Conservation (phyloP, 2,329 filamentous ascomycete genomes). For the Colletotrichum echinochloae region DNA sequence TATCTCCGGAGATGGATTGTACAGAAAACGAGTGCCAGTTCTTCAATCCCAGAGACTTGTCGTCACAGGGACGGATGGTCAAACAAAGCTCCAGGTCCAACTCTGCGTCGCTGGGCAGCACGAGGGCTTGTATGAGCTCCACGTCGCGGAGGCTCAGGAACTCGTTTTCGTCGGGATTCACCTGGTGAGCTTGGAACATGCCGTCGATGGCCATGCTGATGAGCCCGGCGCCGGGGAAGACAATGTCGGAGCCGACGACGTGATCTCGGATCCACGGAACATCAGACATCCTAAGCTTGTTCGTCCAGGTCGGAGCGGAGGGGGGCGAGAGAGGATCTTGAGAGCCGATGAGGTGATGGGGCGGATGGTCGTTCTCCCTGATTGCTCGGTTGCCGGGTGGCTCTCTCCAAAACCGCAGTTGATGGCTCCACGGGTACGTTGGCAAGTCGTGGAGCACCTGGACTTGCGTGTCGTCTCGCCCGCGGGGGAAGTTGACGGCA, state of each 20-base stretch:
- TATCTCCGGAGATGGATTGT: conserved; percentile 56
- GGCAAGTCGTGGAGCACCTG: conserved; percentile 48
- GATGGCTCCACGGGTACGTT: conserved; percentile 53
- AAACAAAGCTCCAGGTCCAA: conserved; percentile 25
- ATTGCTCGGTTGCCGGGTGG: conserved; percentile 56
- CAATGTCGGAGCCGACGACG: conserved; percentile 56
- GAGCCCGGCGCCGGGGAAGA: conserved; percentile 52
- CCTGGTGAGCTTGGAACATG: conserved; percentile 42
- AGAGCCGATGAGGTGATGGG: conserved; percentile 7
- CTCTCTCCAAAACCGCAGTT: conserved; percentile 56
- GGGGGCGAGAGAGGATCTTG: conserved; percentile 60
- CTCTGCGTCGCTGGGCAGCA: conserved; percentile 24
- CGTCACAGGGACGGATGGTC: conserved; percentile 26
- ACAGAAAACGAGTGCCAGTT: conserved; percentile 68
- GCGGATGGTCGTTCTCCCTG: conserved; percentile 47
- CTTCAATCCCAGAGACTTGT: conserved; percentile 52
- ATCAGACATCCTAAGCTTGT: conserved; percentile 45
- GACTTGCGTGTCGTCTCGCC: background rate
- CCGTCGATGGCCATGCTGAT: conserved; percentile 46
- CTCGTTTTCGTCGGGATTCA: conserved; percentile 37
- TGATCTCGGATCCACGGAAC: conserved; percentile 61
- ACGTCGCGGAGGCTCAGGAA: conserved; percentile 42
- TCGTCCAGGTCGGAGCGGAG: conserved; percentile 53
- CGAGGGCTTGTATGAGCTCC: conserved; percentile 33
- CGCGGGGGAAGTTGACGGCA: background rate